These are phyloP conservation scores for Termitomyces heimii DNA, from an alignment of 768 basidiomycete species.

Conservation along the genomic window DNA sequence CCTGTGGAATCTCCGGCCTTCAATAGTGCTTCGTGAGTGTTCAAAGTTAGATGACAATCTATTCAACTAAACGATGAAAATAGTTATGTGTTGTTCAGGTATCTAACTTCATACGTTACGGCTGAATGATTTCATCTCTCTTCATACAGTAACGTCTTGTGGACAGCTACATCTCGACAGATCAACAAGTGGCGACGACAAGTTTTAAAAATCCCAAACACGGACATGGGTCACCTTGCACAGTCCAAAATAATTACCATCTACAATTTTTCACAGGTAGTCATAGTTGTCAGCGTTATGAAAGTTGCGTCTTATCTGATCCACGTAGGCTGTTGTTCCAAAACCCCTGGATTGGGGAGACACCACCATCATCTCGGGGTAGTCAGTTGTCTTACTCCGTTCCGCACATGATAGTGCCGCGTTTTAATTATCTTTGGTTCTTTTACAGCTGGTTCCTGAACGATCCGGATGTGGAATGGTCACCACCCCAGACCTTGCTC, in stretches of 20 bases:
- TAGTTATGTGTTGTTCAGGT: slow-evolving; percentile 58
- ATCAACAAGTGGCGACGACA: slow-evolving; percentile 62
- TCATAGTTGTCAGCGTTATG: background rate
- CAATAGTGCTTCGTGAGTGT: slow-evolving; percentile 49
- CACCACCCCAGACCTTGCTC: slow-evolving; percentile 40
- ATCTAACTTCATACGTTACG: slow-evolving; percentile 10
- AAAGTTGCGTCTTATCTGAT: background rate
- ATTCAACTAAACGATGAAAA: background rate
- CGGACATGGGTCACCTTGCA: slow-evolving; percentile 54
- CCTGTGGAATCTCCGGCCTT: slow-evolving; percentile 60
- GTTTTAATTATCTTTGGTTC: background rate
- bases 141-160: slow-evolving; percentile 45
- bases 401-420: background rate
- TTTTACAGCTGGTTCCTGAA: slow-evolving; percentile 56
- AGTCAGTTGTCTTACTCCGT: slow-evolving; percentile 29
- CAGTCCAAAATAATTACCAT: slow-evolving; percentile 59
- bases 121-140: background rate
- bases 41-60: background rate
- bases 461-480: slow-evolving; percentile 55
- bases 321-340: slow-evolving; percentile 45
- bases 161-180: slow-evolving; percentile 60
- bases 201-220: slow-evolving; percentile 39
- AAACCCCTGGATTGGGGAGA: slow-evolving; percentile 71
- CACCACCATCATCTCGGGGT: slow-evolving; percentile 48
- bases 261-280: slow-evolving; percentile 61